Conservation (phyloP, 257 asterid genomes). For the Fraxinus excelsior region DNA sequence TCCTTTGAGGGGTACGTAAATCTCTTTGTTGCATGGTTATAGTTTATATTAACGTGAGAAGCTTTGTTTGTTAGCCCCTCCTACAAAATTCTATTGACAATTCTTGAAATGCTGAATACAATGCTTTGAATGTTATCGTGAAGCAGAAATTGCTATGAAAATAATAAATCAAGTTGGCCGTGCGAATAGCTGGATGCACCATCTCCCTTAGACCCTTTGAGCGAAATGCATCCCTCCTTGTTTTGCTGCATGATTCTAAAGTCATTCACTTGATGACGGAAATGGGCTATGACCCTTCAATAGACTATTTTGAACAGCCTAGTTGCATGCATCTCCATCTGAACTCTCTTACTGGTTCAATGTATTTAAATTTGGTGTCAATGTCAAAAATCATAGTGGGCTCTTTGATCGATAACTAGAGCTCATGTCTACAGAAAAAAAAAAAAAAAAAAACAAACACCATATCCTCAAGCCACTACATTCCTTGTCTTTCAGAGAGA, state of each 20-base stretch:
- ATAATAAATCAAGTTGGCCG: background rate
- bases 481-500: too few relatives aligned
- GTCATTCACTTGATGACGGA: too few relatives aligned
- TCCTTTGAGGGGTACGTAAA: background rate
- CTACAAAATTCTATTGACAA: background rate
- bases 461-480: too few relatives aligned
- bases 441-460: too few relatives aligned
- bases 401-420: background rate
- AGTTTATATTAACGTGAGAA: background rate
- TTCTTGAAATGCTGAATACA: background rate
- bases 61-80: background rate
- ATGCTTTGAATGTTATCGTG: background rate
- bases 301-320: too few relatives aligned
- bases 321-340: too few relatives aligned
- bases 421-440: background rate
- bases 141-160: background rate
- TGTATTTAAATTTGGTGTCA: background rate
- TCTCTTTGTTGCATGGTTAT: background rate
- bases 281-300: too few relatives aligned
- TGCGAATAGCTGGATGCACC: too few relatives aligned
- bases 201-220: too few relatives aligned
- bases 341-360: background rate
- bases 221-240: too few relatives aligned
- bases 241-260: too few relatives aligned
- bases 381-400: background rate